These are phyloP conservation scores for Boletus tomentosulus DNA, from an alignment of 768 basidiomycete genomes.

Conservation along the genomic window DNA sequence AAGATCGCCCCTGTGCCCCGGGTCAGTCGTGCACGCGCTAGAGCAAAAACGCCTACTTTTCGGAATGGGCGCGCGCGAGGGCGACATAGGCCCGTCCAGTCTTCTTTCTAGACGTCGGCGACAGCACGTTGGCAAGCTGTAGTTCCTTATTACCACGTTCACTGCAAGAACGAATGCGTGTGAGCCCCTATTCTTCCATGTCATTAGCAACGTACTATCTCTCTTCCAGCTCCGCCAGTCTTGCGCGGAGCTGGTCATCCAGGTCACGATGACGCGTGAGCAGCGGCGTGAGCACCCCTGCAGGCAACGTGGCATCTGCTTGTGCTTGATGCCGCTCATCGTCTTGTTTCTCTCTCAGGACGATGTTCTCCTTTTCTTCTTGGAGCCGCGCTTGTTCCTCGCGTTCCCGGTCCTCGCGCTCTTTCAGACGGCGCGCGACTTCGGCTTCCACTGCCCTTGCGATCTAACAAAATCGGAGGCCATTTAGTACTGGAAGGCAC, in stretches of 20 bases:
- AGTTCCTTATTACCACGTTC: conserved; percentile 60
- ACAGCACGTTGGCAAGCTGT: conserved; percentile 58
- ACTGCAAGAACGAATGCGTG: conserved; percentile 28
- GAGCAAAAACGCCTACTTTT: conserved; percentile 51
- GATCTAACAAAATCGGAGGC: conserved; percentile 41
- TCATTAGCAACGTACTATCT: conserved; percentile 54
- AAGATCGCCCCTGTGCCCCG: conserved; percentile 63
- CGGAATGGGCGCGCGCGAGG: conserved; percentile 74
- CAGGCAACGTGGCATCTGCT: conserved; percentile 18
- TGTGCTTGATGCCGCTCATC: conserved; percentile 7
- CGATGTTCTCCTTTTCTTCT: conserved; percentile 27
- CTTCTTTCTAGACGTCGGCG: conserved; percentile 75
- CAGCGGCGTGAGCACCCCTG: conserved; percentile 53
- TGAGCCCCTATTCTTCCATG: conserved; percentile 11
- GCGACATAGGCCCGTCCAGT: conserved; percentile 82
- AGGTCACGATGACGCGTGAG: conserved; percentile 63
- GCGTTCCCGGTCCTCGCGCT: conserved; percentile 33
- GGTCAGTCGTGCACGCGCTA: not conserved
- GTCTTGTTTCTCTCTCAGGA: conserved; percentile 10
- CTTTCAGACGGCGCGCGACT: conserved; percentile 60
- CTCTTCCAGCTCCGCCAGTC: conserved; percentile 65
- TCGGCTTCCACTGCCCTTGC: conserved; percentile 71
- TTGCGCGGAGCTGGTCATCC: conserved; percentile 60
- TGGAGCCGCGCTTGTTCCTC: conserved; percentile 29
- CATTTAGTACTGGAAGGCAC: not conserved